Percentiles rank a stretch among this genome's conserved stretches.
Conservation (phyloP, 768 basidiomycete species). For the Brasilioporus rufonigricans region DNA sequence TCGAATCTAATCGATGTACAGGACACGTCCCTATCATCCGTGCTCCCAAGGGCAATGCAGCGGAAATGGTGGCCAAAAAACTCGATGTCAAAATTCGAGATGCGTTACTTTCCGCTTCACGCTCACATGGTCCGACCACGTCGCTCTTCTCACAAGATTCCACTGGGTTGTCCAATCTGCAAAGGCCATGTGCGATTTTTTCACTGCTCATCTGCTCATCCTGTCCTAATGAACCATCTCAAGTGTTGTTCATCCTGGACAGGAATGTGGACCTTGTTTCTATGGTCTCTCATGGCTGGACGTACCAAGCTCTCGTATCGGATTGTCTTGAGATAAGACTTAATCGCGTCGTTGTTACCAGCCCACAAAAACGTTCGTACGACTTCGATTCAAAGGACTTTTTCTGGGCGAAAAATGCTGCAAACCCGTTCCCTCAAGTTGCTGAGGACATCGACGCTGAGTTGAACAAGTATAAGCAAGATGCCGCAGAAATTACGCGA, state of each 20-base stretch:
- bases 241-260: constrained; percentile 92
- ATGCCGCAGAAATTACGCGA: constrained; percentile 94
- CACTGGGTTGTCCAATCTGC: constrained; percentile 79
- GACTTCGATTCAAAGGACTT: constrained; percentile 98
- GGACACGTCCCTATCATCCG: constrained; percentile 94
- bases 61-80: constrained; percentile 98
- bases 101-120: constrained; percentile 66
- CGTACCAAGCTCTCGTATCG: constrained; percentile 96
- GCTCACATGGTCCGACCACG: constrained; percentile 51
- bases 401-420: constrained; percentile 97
- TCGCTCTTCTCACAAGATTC: constrained; percentile 79
- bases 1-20: constrained; percentile 27
- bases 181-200: constrained; percentile 70
- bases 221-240: constrained; percentile 12
- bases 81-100: constrained; percentile 91
- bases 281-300: constrained; percentile 96
- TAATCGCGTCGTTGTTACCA: constrained; percentile 85
- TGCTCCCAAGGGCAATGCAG: constrained; percentile 92
- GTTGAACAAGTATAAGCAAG: constrained; percentile 89
- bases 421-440: constrained; percentile 96
- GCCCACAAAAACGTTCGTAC: constrained; percentile 76
- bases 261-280: constrained; percentile 93
- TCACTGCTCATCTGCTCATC: neutral
- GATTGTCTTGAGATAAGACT: constrained; percentile 97
- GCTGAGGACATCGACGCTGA: constrained; percentile 96